Base-by-base conservation (phyloP, 2,329 filamentous ascomycete genomes). In the Acephala macrosclerotiorum region DNA sequence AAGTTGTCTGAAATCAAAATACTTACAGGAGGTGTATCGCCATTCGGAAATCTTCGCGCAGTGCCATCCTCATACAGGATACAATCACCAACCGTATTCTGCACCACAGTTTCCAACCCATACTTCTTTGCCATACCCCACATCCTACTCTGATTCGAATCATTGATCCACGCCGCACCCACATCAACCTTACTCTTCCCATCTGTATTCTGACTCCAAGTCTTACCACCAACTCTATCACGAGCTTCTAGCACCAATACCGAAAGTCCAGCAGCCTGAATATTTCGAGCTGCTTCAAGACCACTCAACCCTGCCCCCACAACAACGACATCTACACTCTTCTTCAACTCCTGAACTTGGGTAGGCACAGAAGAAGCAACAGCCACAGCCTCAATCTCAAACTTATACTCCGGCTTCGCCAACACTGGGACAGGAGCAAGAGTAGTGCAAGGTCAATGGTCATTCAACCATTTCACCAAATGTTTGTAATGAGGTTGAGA, bases 161-260 rank as follows among this genome's bases (percentile, higher is more conserved):
- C 64, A 42, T 89, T 88, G 70, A 89, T 82, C 87, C 86, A 89
- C 0, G 84, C 85, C 0, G 84, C 87, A 2, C 86, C 86, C 18
- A 61, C 55, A 57, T 57, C 55, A 3, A 57, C 55, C 11, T 57
- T 57, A n/a, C 55, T 57, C n/a, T 14, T 35, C 1, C 29, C 29
- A 22, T 57, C 55, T 14, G 55, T 57, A 20, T 36, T 38, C n/a
- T 57, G 29, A 57, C 55, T 57, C 55, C 55, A 57, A 2, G 58
- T 60, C 26, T 60, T 60, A 18, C 58, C 58, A 33, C 58, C 58
- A 18, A 60, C 58, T 35, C 58, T 20, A n/a, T 51, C 40, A n/a
- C 40, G 40, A 22, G 58, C 58, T 60, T 60, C 58, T 3, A 60
- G 42, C 14, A 60, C 58, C n/a, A 60, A 12, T 20, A 45, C 40